A percentile compares a stretch with the other conserved stretches of the same genome.
These are phyloP conservation scores for Salvia splendens DNA, from an alignment of 257 asterid genomes.

Conservation along the genomic window DNA sequence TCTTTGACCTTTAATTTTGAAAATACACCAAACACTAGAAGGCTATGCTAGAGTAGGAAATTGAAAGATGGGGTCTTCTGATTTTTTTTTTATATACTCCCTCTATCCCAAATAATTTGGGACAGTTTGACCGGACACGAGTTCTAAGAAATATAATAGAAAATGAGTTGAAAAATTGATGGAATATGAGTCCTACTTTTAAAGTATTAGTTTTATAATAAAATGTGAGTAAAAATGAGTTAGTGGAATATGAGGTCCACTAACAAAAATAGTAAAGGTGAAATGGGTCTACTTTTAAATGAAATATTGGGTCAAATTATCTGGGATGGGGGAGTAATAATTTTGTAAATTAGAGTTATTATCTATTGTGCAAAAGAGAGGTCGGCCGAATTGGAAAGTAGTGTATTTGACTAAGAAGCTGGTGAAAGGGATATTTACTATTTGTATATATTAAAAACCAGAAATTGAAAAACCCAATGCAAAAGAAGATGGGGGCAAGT, in stretches of 20 bases:
- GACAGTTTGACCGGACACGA: too few species aligned
- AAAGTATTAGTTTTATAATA: too few species aligned
- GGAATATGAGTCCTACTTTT: too few species aligned
- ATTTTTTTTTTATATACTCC: not conserved
- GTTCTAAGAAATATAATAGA: too few species aligned
- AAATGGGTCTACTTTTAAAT: too few species aligned
- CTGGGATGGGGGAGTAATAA: too few species aligned
- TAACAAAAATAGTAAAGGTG: too few species aligned
- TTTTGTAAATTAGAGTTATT: not conserved
- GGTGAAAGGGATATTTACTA: not conserved
- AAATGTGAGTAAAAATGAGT: too few species aligned
- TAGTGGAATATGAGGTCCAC: too few species aligned
- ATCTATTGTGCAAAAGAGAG: constrained; percentile 8
- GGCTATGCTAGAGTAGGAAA: constrained; percentile 1
- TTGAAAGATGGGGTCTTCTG: not conserved
- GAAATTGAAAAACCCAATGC: constrained; percentile 6
- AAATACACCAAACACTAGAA: not conserved
- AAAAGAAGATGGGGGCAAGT: constrained; percentile 34
- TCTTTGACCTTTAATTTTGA: constrained; percentile 11
- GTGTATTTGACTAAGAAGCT: constrained; percentile 22
- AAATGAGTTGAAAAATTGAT: too few species aligned
- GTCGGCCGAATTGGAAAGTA: constrained; percentile 6
- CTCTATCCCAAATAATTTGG: too few species aligned
- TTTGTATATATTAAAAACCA: not conserved
- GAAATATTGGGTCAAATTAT: too few species aligned